Conservation (phyloP, 2,329 filamentous ascomycete species). For the Aspergillus sp. region DNA sequence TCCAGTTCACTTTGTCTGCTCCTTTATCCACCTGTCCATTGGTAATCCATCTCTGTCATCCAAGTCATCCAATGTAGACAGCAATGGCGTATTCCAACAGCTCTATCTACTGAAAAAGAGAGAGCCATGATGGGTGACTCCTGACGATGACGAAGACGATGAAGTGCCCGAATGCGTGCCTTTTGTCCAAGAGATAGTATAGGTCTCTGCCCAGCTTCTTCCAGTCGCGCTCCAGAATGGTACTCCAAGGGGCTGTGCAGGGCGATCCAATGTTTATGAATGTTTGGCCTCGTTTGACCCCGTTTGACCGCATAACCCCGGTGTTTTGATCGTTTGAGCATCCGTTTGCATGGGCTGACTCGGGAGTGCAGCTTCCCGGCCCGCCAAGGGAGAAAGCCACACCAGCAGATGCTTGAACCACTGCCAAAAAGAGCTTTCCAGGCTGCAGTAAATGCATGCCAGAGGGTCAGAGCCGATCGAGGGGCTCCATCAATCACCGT, state of each 20-base stretch:
- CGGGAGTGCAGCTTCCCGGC: conserved; percentile 8
- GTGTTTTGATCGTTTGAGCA: background rate
- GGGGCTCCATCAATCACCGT: conserved; percentile 7
- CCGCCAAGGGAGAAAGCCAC: background rate
- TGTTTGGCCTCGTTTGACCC: background rate
- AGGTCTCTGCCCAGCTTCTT: background rate
- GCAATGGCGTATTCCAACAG: background rate
- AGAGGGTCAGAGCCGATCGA: background rate
- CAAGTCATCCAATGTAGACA: background rate
- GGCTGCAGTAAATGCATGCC: background rate
- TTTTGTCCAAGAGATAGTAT: background rate
- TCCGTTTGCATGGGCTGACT: conserved; percentile 5
- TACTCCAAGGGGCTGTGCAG: background rate
- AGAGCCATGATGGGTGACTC: background rate
- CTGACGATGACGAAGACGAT: background rate
- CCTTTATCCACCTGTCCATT: background rate
- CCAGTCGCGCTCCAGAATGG: background rate
- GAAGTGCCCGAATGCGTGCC: background rate
- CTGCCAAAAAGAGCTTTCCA: background rate
- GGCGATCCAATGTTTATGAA: background rate
- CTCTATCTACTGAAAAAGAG: background rate
- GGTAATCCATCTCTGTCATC: no score
- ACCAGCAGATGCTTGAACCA: no score
- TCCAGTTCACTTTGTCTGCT: background rate
- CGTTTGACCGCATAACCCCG: background rate